These are phyloP conservation scores for Penicillium daleae DNA, from an alignment of 495 filamentous ascomycete genomes.

Conservation along the genomic window DNA sequence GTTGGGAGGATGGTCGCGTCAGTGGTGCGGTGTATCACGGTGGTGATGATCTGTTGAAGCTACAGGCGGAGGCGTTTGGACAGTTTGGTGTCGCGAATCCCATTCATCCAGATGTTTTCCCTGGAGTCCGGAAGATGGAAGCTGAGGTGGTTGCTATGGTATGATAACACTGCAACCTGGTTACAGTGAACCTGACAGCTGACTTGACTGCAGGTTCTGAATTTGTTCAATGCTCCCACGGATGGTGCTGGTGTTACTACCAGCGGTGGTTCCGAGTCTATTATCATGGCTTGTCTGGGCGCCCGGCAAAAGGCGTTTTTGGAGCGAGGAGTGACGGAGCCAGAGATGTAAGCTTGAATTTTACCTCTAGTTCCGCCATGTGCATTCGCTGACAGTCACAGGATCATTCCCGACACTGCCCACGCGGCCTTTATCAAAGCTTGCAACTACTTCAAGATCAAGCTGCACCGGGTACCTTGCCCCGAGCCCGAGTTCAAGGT, in stretches of 20 bases:
- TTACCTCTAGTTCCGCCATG: not conserved
- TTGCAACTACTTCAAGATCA: constrained; percentile 92
- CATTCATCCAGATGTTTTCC: constrained; percentile 99
- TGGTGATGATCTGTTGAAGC: constrained; percentile 76
- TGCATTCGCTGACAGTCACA: constrained; percentile 40
- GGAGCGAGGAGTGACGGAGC: constrained; percentile 87
- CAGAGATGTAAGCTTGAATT: constrained; percentile 74
- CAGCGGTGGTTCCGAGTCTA: constrained; percentile 92
- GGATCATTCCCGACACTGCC: constrained; percentile 91
- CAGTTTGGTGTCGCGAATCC: constrained; percentile 96
- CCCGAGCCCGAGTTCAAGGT: constrained; percentile 86
- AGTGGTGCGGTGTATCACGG: constrained; percentile 97
- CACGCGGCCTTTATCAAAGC: constrained; percentile 98
- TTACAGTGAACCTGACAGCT: not conserved
- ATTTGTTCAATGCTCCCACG: constrained; percentile 87
- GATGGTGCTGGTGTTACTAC: constrained; percentile 88
- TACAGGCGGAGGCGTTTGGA: constrained; percentile 90
- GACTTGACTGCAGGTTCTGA: constrained; percentile 58
- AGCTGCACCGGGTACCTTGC: constrained; percentile 85
- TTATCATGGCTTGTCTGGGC: constrained; percentile 88
- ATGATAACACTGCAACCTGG: no score
- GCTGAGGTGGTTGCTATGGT: constrained; percentile 97
- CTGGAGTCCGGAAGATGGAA: constrained; percentile 98
- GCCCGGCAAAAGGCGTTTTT: constrained; percentile 85
- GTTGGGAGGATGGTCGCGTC: constrained; percentile 95